phyloP scores from a whole-genome alignment of 495 filamentous ascomycete species.

The Penicillium odoratum region DNA sequence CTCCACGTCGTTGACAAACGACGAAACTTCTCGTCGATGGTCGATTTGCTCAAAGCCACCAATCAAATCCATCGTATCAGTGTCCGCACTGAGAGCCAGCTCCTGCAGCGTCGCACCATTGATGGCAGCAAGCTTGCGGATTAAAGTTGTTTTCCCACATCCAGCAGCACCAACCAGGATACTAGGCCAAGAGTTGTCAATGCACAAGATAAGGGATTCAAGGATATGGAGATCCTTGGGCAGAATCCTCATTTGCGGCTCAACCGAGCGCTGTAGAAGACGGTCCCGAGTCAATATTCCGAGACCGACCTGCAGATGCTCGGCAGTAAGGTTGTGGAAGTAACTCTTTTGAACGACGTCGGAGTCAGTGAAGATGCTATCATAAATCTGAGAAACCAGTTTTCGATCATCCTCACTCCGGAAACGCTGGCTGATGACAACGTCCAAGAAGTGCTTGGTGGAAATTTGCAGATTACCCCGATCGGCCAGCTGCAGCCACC shows the following conservation, averaged over 20 bases:
- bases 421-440: conserved; percentile 89
- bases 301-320: conserved; percentile 75
- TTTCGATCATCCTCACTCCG: conserved; percentile 65
- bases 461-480: conserved; percentile 47
- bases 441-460: conserved; percentile 70
- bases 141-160: conserved; percentile 77
- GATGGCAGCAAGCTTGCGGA: conserved; percentile 75
- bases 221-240: conserved; percentile 62
- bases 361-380: conserved; percentile 47
- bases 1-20: conserved; percentile 54
- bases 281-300: conserved; percentile 63
- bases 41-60: conserved; percentile 97
- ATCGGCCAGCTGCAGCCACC: conserved; percentile 78
- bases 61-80: conserved; percentile 94
- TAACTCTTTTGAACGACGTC: conserved; percentile 42
- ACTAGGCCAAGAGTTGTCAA: conserved; percentile 82
- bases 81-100: conserved; percentile 85
- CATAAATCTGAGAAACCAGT: conserved; percentile 64
- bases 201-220: conserved; percentile 83
- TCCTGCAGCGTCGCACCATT: conserved; percentile 71
- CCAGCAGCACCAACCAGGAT: conserved; percentile 86
- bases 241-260: conserved; percentile 56
- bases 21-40: conserved; percentile 62
- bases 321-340: conserved; percentile 67
- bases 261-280: conserved; percentile 53